Conservation (phyloP, 179 eudicot species). For the Beta corolliflora region DNA sequence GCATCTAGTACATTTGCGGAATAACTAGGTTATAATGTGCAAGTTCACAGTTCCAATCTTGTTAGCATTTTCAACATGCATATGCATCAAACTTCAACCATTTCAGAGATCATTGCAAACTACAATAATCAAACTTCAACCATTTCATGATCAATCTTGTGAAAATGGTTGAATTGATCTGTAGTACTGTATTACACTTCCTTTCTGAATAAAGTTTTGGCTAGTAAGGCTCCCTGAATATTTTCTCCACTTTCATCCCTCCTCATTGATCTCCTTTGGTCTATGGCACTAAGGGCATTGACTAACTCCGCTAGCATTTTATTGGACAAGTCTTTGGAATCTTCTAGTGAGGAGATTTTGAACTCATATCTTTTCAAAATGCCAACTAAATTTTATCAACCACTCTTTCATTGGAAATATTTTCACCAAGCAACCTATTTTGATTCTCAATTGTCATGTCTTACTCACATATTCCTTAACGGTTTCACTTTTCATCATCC, state of each 20-base stretch:
- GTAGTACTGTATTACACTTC: not conserved
- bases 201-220: not conserved
- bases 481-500: not conserved
- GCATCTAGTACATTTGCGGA: conserved; percentile 58
- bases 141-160: not conserved
- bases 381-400: not conserved
- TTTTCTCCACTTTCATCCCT: not conserved
- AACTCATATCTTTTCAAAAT: not conserved
- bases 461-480: not conserved
- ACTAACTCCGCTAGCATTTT: not conserved
- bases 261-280: conserved; percentile 3
- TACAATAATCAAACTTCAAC: not conserved
- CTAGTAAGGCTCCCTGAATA: not conserved
- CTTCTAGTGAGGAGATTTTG: not conserved
- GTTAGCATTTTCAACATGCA: conserved; percentile 10
- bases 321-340: not conserved
- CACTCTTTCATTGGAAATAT: not conserved
- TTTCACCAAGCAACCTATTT: not conserved
- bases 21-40: conserved; percentile 23
- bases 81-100: conserved; percentile 10
- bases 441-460: not conserved
- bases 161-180: not conserved
- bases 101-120: not conserved
- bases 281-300: not conserved
- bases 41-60: not conserved